Base-by-base conservation (phyloP, 345 rosid genomes). In the Adansonia digitata region DNA sequence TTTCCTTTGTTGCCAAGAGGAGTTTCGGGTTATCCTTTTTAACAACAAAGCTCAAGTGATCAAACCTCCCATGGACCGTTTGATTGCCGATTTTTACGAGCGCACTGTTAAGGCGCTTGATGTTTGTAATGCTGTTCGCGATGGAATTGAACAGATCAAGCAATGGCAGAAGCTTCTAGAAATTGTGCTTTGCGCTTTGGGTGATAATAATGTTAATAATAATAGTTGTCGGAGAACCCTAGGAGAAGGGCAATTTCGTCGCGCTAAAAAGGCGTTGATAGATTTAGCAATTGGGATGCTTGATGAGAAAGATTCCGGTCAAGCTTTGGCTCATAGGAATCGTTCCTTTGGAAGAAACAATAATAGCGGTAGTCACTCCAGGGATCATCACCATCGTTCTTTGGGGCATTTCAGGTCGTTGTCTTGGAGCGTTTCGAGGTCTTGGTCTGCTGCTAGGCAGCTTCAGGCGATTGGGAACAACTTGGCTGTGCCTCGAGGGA, bases 381-480 rank as follows among this genome's bases (percentile, higher is more conserved):
- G 55, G 76, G 89, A 85, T 46, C 82, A 64, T 15, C 81, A 82
- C 29, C 83, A 80, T 5, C 84, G 82, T 29, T 62, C 79, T 15
- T 31, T 86, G 1, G 94, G 88, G 18, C 97, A 91, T 82, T 91
- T 88, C 77, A 75, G 98, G 70, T 94, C 98, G 8, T 81, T 92
- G 56, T 94, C 98, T 0, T 92, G 98, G 98, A 94, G 98, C 71
- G 97, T 94, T 5, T 94, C 98, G 5, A 80, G 97, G 83, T 91
- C 98, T 0, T 94, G 98, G 98, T 94, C 98, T 0, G 98, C 98
- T 5, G 89, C 98, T 0, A 86, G 85, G 85, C 97, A 92, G 83
- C 82, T 94, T 29, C 95, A 90, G 81, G 92, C 97, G 0, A 85
- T 94, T 29, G 92, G 91, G 15, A 88, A 72, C 13, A 92, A 89